These are phyloP conservation scores for Aspergillus amoenus DNA, from an alignment of 2,329 filamentous ascomycete species.

Conservation along the genomic window DNA sequence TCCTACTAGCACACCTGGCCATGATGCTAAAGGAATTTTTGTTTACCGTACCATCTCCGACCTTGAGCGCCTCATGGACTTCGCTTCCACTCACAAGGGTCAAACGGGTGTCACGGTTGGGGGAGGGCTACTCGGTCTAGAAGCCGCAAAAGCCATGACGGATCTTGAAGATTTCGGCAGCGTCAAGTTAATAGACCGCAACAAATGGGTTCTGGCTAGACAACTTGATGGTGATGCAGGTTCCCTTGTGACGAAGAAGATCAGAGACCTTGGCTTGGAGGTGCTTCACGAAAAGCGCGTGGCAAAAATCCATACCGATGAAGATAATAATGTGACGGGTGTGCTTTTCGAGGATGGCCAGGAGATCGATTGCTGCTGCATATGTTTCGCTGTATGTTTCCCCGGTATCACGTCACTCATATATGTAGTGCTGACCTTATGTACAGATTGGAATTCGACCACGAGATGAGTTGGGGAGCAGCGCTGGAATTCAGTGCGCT, in stretches of 20 bases:
- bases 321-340: conserved; percentile 67
- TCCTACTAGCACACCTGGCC: conserved; percentile 68
- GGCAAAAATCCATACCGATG: conserved; percentile 67
- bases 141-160: conserved; percentile 90
- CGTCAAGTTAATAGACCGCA: conserved; percentile 78
- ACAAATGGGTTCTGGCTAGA: conserved; percentile 76
- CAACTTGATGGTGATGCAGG: conserved; percentile 83
- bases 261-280: conserved; percentile 74
- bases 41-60: conserved; percentile 87
- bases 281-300: conserved; percentile 77
- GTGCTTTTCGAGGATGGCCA: conserved; percentile 80
- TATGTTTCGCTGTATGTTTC: conserved; percentile 71
- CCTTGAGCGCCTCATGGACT: conserved; percentile 72
- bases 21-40: conserved; percentile 80
- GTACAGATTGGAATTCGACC: conserved; percentile 72
- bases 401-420: not conserved
- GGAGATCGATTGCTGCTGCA: conserved; percentile 71
- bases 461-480: conserved; percentile 71
- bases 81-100: conserved; percentile 65
- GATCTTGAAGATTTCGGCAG: conserved; percentile 72
- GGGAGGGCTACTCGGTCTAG: conserved; percentile 79
- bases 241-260: conserved; percentile 76
- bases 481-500: conserved; percentile 69
- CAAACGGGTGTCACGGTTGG: conserved; percentile 75
- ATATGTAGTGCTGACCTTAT: conserved; percentile 2